Evolutionary conservation across 2,329 filamentous ascomycete genomes (phyloP).

Genomic region (Fusarium sacchari): DNA sequence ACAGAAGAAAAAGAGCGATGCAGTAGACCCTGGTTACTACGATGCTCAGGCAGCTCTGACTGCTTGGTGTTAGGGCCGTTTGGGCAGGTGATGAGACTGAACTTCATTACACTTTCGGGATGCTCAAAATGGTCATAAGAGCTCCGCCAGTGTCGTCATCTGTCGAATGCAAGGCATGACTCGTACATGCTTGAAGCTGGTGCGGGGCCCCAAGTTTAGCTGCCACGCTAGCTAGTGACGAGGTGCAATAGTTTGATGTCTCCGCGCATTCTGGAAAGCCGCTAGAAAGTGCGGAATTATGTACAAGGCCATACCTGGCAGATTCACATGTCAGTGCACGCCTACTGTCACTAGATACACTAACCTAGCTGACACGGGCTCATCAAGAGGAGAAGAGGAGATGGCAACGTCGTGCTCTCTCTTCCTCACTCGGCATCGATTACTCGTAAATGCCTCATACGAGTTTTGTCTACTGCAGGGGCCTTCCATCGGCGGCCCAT

Average conservation of each 20-base stretch:
- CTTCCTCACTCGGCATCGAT: not conserved
- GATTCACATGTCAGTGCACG: not conserved
- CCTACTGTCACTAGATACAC: not conserved
- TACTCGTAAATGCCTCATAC: not conserved
- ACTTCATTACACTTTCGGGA: not conserved
- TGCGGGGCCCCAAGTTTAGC: not conserved
- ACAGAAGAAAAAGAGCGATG: no score
- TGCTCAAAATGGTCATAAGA: not conserved
- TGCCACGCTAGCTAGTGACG: not conserved
- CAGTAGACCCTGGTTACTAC: no score
- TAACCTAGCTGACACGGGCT: not conserved
- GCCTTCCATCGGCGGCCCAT: rapidly evolving
- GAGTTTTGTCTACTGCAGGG: not conserved
- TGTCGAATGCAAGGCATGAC: not conserved
- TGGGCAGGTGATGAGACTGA: not conserved
- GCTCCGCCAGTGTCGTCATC: not conserved
- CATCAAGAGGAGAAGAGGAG: not conserved
- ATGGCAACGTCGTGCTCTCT: not conserved
- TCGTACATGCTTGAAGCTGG: not conserved
- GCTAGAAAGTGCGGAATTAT: not conserved
- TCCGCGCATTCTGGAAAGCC: not conserved
- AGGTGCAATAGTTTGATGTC: not conserved
- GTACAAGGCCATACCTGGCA: not conserved
- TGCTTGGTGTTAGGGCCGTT: not conserved
- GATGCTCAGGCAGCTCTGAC: not conserved